Evolutionary conservation across 805 yeast genomes (phyloP).

Genomic region (Candida dendrica): DNA sequence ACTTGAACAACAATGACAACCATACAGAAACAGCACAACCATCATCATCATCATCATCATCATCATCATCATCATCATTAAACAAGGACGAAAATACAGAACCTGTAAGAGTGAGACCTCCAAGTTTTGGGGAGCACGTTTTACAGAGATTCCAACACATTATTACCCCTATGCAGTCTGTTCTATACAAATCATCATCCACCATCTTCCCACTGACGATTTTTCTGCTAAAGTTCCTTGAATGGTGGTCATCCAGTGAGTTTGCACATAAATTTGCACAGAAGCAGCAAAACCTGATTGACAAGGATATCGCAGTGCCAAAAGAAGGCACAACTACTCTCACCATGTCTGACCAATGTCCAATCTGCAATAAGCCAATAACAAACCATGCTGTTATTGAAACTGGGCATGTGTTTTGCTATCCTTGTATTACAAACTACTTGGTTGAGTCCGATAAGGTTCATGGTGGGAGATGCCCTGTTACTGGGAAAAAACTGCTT

Average conservation of each 20-base stretch:
- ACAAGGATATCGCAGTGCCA: constrained; percentile 43
- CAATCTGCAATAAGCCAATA: constrained; percentile 58
- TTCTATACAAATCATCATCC: constrained; percentile 14
- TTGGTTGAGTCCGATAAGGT: constrained; percentile 39
- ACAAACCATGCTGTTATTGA: constrained; percentile 82
- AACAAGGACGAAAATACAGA: constrained; percentile 1
- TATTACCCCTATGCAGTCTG: constrained; percentile 10
- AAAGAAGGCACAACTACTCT: constrained; percentile 2
- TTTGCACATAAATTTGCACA: constrained; percentile 53
- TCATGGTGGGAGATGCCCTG: constrained; percentile 74
- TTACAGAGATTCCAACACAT: constrained; percentile 4
- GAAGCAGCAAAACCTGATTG: constrained; percentile 37
- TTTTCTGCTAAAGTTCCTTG: constrained; percentile 74
- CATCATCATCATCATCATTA: background rate
- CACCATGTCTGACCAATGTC: constrained; percentile 38
- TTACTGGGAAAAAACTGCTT: constrained; percentile 63
- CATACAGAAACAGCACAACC: too few species aligned
- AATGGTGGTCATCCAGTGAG: constrained; percentile 88
- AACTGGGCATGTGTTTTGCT: constrained; percentile 87
- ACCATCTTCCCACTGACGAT: constrained; percentile 74
- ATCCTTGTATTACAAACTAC: constrained; percentile 71
- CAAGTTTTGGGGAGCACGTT: constrained; percentile 19
- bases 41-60: too few species aligned
- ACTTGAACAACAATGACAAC: too few species aligned
- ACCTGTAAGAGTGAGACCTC: constrained; percentile 12